Conservation (phyloP, 2,329 filamentous ascomycete species). For the Purpureocillium lavendulum region DNA sequence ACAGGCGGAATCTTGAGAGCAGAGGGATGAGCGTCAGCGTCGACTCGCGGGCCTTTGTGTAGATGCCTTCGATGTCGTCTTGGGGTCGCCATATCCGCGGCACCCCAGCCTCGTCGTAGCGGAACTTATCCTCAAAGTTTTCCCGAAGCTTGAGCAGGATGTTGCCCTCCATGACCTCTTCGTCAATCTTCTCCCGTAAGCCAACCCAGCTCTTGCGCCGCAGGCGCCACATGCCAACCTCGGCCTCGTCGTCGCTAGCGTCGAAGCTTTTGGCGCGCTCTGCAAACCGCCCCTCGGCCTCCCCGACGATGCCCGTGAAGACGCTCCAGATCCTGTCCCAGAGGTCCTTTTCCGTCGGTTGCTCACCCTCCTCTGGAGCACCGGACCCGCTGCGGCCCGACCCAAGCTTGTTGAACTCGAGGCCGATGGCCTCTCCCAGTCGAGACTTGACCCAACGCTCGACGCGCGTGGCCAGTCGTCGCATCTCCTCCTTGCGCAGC, state of each 20-base stretch:
- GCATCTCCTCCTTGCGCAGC: conserved; percentile 91
- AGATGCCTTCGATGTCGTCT: conserved; percentile 94
- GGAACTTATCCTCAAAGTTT: conserved; percentile 99
- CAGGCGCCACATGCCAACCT: conserved; percentile 85
- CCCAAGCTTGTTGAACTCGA: conserved; percentile 94
- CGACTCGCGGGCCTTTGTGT: conserved; percentile 85
- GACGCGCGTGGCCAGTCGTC: conserved; percentile 78
- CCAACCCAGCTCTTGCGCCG: conserved; percentile 93
- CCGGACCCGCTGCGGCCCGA: conserved; percentile 77
- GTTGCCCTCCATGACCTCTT: conserved; percentile 97
- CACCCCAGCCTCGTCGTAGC: conserved; percentile 91
- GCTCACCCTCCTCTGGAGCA: conserved; percentile 70
- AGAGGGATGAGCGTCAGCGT: conserved; percentile 87
- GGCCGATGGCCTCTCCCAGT: conserved; percentile 75
- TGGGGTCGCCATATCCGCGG: conserved; percentile 94
- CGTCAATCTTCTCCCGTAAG: conserved; percentile 81
- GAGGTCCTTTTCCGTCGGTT: conserved; percentile 73
- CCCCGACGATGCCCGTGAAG: conserved; percentile 73
- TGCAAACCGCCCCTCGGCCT: conserved; percentile 78
- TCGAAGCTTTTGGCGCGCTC: conserved; percentile 91
- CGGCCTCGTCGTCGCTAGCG: conserved; percentile 82
- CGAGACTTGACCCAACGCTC: conserved; percentile 91
- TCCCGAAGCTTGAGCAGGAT: conserved; percentile 90
- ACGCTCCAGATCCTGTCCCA: conserved; percentile 94
- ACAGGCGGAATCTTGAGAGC: conserved; percentile 73